Conservation (phyloP, 495 filamentous ascomycete species). For the Neurospora pannonica region DNA sequence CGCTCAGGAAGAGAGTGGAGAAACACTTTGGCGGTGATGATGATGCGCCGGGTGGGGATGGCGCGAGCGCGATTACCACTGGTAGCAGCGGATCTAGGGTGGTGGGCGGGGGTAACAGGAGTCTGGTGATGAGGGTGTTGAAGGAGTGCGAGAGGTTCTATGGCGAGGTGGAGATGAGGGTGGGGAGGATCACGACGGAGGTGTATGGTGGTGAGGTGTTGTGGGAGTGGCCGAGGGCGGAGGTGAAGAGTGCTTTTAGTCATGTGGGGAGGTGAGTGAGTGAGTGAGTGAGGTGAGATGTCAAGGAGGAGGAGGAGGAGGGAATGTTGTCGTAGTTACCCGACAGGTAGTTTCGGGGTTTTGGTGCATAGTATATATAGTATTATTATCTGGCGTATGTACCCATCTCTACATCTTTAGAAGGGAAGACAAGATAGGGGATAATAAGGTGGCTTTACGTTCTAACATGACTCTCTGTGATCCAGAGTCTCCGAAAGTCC, state of each 20-base stretch:
- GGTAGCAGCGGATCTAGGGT: not conserved
- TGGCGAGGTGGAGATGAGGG: constrained; percentile 59
- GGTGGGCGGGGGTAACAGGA: constrained; percentile 24
- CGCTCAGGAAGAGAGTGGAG: constrained; percentile 79
- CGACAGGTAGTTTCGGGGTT: not conserved
- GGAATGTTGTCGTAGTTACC: not conserved
- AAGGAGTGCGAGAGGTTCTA: constrained; percentile 75
- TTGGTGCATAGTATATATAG: not conserved
- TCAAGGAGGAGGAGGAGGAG: not conserved
- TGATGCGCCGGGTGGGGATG: constrained; percentile 29
- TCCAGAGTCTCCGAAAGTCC: no score
- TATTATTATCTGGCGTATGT: not conserved
- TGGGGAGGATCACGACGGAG: constrained; percentile 50
- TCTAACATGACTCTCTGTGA: no score
- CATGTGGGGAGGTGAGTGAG: constrained; percentile 26
- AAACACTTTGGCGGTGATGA: constrained; percentile 92
- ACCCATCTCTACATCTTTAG: not conserved
- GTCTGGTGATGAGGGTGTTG: constrained; percentile 68
- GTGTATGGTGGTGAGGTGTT: constrained; percentile 47
- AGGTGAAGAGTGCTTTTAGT: constrained; percentile 43
- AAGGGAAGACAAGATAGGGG: not conserved
- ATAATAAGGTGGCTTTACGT: not conserved
- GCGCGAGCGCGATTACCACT: not conserved
- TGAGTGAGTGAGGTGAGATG: not conserved
- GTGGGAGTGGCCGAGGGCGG: constrained; percentile 45